Evolutionary conservation across 257 asterid genomes (phyloP).

Genomic region (Capsicum baccatum): DNA sequence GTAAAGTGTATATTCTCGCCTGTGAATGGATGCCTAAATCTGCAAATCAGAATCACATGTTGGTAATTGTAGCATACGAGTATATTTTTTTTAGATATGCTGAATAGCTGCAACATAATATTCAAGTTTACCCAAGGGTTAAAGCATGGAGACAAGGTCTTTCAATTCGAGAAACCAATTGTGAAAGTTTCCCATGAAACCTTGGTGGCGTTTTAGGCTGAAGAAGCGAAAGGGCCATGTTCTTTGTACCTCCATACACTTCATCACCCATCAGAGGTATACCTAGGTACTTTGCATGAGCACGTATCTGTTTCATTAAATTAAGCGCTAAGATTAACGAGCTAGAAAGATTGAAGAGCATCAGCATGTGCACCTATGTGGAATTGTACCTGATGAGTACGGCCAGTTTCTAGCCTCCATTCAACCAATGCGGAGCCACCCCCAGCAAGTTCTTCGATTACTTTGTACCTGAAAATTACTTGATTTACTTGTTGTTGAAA

Average conservation of each 20-base stretch:
- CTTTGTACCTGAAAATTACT: slow-evolving; percentile 67
- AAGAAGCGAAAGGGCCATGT: slow-evolving; percentile 78
- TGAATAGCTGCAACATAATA: background rate
- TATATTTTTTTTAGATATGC: background rate
- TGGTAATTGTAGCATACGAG: background rate
- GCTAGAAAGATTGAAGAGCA: background rate
- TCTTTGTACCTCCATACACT: slow-evolving; percentile 92
- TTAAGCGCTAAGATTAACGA: background rate
- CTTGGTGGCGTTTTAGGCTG: slow-evolving; percentile 60
- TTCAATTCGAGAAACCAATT: slow-evolving; percentile 59
- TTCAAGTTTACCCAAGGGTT: slow-evolving; percentile 64
- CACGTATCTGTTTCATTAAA: slow-evolving; percentile 61
- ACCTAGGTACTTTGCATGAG: slow-evolving; percentile 93
- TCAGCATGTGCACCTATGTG: background rate
- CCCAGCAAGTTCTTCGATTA: slow-evolving; percentile 80
- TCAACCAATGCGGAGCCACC: slow-evolving; percentile 93
- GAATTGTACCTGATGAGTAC: slow-evolving; percentile 86
- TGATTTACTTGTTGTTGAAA: background rate
- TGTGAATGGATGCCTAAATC: slow-evolving; percentile 80
- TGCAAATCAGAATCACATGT: slow-evolving; percentile 27
- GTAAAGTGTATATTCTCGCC: slow-evolving; percentile 67
- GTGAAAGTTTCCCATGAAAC: slow-evolving; percentile 50
- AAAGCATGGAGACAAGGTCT: slow-evolving; percentile 97
- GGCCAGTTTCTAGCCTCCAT: slow-evolving; percentile 97
- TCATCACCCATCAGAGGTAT: slow-evolving; percentile 95